phyloP scores from a whole-genome alignment of 805 yeast genomes.

The Komagataella pseudopastoris region DNA sequence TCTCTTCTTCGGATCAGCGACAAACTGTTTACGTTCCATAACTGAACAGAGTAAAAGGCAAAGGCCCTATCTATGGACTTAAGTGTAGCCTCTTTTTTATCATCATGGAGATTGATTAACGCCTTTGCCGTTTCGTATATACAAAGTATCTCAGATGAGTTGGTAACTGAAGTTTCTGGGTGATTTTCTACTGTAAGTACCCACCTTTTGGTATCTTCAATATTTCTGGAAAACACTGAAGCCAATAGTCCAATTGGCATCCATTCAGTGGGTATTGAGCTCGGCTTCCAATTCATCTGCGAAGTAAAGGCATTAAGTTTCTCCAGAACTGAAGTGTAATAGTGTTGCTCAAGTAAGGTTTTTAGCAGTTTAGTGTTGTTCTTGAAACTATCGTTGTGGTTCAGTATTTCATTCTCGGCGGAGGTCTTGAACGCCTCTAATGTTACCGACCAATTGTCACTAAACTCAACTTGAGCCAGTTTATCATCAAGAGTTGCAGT shows the following conservation, averaged over 20 bases:
- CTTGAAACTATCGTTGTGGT: slow-evolving; percentile 7
- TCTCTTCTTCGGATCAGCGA: slow-evolving; percentile 37
- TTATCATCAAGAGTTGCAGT: slow-evolving; percentile 61
- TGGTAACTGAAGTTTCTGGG: slow-evolving; percentile 14
- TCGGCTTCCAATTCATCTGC: slow-evolving; percentile 6
- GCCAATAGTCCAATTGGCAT: slow-evolving; percentile 61
- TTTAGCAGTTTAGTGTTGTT: slow-evolving; percentile 46
- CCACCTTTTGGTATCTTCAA: slow-evolving; percentile 44
- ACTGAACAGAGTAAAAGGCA: slow-evolving; percentile 42
- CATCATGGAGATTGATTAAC: slow-evolving; percentile 26
- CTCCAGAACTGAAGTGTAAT: slow-evolving; percentile 51
- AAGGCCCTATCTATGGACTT: slow-evolving; percentile 36
- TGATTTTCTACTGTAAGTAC: slow-evolving; percentile 27
- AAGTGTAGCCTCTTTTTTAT: slow-evolving; percentile 20
- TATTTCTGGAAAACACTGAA: slow-evolving; percentile 51
- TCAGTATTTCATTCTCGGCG: slow-evolving; percentile 9
- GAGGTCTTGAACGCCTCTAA: background rate
- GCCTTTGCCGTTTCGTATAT: slow-evolving; percentile 57
- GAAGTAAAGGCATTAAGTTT: slow-evolving; percentile 26
- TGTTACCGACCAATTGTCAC: background rate
- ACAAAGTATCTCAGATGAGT: slow-evolving; percentile 14
- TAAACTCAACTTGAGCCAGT: slow-evolving; percentile 52
- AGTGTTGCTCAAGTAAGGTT: slow-evolving; percentile 65
- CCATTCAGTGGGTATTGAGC: slow-evolving; percentile 37
- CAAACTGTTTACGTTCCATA: slow-evolving; percentile 33